Evolutionary conservation across 805 yeast species (phyloP), one percentile per base, ranked within the genome.

Genomic region (Naumovozyma dairenensis): DNA sequence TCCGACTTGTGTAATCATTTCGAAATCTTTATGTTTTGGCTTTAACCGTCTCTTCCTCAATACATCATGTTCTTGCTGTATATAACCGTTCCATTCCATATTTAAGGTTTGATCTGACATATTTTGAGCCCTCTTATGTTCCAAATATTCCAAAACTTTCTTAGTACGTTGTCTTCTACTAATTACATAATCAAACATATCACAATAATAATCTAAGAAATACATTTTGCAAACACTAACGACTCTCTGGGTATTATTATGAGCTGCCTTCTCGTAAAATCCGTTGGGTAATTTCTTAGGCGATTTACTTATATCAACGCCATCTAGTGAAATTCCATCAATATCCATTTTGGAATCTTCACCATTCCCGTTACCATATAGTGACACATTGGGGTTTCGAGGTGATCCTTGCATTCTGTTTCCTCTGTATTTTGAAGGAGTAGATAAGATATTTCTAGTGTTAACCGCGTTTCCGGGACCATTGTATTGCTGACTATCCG

Each of bases 1-100:
- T 10, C 99, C 99, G 21, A 92, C 96, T 63, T 92, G 98, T 1
- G 99, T 92, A 45, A 92, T 80, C 67, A 89, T 83, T 55, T 86
- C 93, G 55, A 92, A 92, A 59, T 92, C 98, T 47, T 87, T 87
- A 54, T 87, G 92, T 55, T 80, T 83, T 22, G 96, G 94, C 59
- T 85, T 84, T 38, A 85, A 68, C 54, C 99, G 73, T 53, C 96
- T 73, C 55, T 85, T 85, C 46, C 99, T 73, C 48, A 92, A 65
- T 32, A 76, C 70, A 6, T 84, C 84, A 29, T 93, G 69, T 59
- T 92, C 99, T 36, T 89, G 72, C 9, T 89, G 84, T 13, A 75
- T 64, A 53, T 92, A 92, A 34, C 77, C 74, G 42, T 70, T 72
- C 93, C 95, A 83, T 44, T 75, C 78, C 8, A 38, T 37, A 15